Evolutionary conservation across 768 basidiomycete species (phyloP).

Genomic region (Tephrocybe sp.): DNA sequence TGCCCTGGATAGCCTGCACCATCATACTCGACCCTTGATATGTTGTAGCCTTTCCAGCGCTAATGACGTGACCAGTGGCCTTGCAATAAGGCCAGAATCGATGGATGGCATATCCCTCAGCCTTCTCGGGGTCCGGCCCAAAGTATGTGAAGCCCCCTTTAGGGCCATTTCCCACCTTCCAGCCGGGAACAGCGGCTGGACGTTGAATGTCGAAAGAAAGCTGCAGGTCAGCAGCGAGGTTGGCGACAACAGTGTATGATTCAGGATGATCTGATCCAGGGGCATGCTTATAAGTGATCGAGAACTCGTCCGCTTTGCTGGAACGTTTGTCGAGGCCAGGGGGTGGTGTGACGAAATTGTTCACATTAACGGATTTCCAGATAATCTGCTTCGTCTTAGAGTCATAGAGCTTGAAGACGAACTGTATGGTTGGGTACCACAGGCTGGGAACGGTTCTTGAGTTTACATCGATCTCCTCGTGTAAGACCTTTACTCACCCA

Average conservation of each 20-base stretch:
- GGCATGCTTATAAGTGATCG: slow-evolving; percentile 61
- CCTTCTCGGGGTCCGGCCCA: slow-evolving; percentile 5
- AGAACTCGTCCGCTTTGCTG: slow-evolving; percentile 81
- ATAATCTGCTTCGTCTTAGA: slow-evolving; percentile 66
- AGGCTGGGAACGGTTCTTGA: slow-evolving; percentile 45
- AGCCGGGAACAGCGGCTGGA: slow-evolving; percentile 73
- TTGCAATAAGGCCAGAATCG: slow-evolving; percentile 8
- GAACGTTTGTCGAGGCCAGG: slow-evolving; percentile 82
- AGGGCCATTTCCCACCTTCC: slow-evolving; percentile 86
- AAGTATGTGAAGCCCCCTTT: slow-evolving; percentile 82
- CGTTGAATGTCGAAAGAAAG: slow-evolving; percentile 72
- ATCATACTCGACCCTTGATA: slow-evolving; percentile 77
- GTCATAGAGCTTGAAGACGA: slow-evolving; percentile 86
- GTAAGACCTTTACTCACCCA: slow-evolving; percentile 18
- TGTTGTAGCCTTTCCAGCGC: slow-evolving; percentile 56
- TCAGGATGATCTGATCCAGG: slow-evolving; percentile 65
- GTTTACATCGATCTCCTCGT: slow-evolving; percentile 12
- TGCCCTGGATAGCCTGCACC: slow-evolving; percentile 96
- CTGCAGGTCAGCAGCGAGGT: slow-evolving; percentile 77
- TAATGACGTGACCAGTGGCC: slow-evolving; percentile 60
- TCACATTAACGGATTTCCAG: slow-evolving; percentile 88
- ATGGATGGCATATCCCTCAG: slow-evolving; percentile 11
- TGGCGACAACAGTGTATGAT: slow-evolving; percentile 75
- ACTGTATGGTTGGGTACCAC: slow-evolving; percentile 94
- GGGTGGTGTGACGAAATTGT: slow-evolving; percentile 75